Evolutionary conservation across 179 eudicot genomes (phyloP).

Genomic region (Spinacia oleracea): DNA sequence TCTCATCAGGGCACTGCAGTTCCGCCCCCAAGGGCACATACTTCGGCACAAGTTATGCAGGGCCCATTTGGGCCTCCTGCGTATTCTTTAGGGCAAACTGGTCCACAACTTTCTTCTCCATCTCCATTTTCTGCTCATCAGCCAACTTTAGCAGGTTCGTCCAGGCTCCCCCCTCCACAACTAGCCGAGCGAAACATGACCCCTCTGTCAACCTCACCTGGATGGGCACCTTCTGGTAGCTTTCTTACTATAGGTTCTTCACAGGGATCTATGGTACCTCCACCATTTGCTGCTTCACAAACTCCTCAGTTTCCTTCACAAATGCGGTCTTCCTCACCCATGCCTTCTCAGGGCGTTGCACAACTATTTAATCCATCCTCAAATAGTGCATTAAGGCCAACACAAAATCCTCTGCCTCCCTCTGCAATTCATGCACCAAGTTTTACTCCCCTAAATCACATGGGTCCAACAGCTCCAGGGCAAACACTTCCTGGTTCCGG

Average conservation of each 20-base stretch:
- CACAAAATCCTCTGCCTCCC: constrained; percentile 38
- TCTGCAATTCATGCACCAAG: constrained; percentile 41
- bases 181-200: constrained; percentile 31
- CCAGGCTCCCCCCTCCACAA: constrained; percentile 30
- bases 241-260: constrained; percentile 30
- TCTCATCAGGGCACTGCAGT: constrained; percentile 40
- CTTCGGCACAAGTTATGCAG: constrained; percentile 42
- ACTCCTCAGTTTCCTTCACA: constrained; percentile 36
- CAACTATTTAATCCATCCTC: constrained; percentile 32
- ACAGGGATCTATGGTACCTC: constrained; percentile 23
- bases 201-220: constrained; percentile 30
- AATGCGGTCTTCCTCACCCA: constrained; percentile 35
- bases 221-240: constrained; percentile 26
- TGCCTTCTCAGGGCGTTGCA: constrained; percentile 31
- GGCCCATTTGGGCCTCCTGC: constrained; percentile 41
- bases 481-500: constrained; percentile 47
- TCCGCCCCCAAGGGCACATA: constrained; percentile 43
- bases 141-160: constrained; percentile 34
- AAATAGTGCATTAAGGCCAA: constrained; percentile 36
- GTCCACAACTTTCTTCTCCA: constrained; percentile 36
- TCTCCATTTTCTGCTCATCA: constrained; percentile 39
- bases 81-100: constrained; percentile 47
- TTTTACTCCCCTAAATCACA: constrained; percentile 52
- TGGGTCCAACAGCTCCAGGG: constrained; percentile 39
- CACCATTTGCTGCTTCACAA: constrained; percentile 26